Percentiles rank a stretch among this genome's conserved stretches.
Evolutionary conservation across 176 grass and related monocot genomes (phyloP).

Genomic region (Chloris gayana): DNA sequence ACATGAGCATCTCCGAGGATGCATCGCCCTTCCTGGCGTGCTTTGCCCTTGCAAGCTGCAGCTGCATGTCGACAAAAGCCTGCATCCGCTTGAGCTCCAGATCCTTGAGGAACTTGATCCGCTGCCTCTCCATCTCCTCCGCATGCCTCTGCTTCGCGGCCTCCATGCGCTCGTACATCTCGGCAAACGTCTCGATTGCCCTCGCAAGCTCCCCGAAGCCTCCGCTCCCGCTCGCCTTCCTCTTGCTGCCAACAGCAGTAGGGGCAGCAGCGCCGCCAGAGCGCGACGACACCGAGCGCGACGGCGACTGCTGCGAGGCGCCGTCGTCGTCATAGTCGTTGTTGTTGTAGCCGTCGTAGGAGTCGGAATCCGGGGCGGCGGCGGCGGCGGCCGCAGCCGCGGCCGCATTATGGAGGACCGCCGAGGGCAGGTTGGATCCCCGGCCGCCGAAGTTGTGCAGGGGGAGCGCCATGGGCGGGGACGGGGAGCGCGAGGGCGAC

Average conservation of each 20-base stretch:
- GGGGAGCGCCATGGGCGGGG: conserved; percentile 51
- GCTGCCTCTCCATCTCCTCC: conserved; percentile 92
- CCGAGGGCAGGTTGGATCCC: conserved; percentile 41
- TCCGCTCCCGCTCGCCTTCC: conserved; percentile 37
- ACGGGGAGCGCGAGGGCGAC: conserved; percentile 39
- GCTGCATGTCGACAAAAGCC: conserved; percentile 84
- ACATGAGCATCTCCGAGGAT: conserved; percentile 64
- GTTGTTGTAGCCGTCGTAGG: conserved; percentile 60
- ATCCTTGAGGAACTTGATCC: conserved; percentile 89
- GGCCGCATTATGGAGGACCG: conserved; percentile 55
- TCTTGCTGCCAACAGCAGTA: conserved; percentile 35
- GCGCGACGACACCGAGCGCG: conserved; percentile 60
- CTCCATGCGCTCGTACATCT: conserved; percentile 95
- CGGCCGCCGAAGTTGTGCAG: conserved; percentile 43
- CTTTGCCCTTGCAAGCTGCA: conserved; percentile 76
- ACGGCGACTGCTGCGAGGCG: conserved; percentile 48
- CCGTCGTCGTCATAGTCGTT: conserved; percentile 51
- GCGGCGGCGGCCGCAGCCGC: conserved; percentile 55
- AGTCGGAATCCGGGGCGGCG: conserved; percentile 53
- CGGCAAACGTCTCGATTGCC: conserved; percentile 75
- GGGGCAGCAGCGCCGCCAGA: conserved; percentile 29
- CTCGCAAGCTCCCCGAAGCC: conserved; percentile 76
- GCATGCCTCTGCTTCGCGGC: conserved; percentile 76
- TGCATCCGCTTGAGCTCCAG: conserved; percentile 96
- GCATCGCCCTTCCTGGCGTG: conserved; percentile 41